Evolutionary conservation across 768 basidiomycete species (phyloP), one percentile per base, ranked within the genome.

Genomic region (Ramaria sp.): DNA sequence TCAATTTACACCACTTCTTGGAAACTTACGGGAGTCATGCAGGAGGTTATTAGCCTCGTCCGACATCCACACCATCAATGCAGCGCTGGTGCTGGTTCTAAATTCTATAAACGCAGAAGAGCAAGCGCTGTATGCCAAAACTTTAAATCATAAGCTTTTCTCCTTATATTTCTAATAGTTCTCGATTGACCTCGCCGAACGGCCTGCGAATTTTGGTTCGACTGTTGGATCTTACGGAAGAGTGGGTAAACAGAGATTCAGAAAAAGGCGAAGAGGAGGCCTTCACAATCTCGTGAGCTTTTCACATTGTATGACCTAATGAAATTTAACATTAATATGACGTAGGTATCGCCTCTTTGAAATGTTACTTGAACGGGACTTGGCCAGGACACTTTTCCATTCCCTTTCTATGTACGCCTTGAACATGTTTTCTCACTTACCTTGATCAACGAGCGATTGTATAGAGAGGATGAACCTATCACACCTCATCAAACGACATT

Each of bases 401-500:
- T 74, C 73, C 52, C 73, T 91, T 52, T 64, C 70, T 20, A 71
- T 86, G 88, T 88, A 62, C 9, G 32, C 13, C 32, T 34, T 34
- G 32, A 34, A 34, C 32, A 13, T 44, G 58, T 50, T 5, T 50
- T 45, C 41, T 32, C 27, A 7, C 16, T 27, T 51, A 8, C 38
- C 49, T 39, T 38, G 5, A 34, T 13, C 43, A 38, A 34, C 8
- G 8, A 4, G 3, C 38, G 52, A 36, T 18, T 43, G 50, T 20
- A 49, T 64, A 88, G 88, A 56, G 57, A 69, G 22, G 79, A 77
- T 44, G 90, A 92, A 68, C 73, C 82, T 12, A 77, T 93, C 38
- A 81, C 88, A 5, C 88, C 91, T 0, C 83, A 86, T 60, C 93
- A 95, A 65, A 89, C 83, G 3, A 86, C 79, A n/a, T 70, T 95